These are phyloP conservation scores for Leersia perrieri DNA, from an alignment of 176 grass and related monocot species.

Conservation along the genomic window DNA sequence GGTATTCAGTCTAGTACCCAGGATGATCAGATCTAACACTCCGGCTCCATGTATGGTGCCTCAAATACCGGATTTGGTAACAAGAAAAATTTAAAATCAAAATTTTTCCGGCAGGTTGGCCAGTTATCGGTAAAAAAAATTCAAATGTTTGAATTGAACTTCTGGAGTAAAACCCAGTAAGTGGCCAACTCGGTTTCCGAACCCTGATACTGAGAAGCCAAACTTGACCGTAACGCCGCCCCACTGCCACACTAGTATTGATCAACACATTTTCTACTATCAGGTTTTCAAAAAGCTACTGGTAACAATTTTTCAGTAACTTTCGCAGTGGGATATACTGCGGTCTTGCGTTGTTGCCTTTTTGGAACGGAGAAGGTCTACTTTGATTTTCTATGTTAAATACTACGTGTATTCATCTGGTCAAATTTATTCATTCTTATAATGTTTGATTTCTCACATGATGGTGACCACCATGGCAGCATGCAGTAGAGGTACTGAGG, in stretches of 20 bases:
- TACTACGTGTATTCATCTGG: not conserved
- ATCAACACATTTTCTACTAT: not conserved
- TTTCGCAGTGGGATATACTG: not conserved
- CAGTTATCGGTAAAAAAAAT: too few relatives aligned
- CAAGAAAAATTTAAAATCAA: too few relatives aligned
- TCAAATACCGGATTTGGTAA: too few relatives aligned
- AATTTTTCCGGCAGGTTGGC: too few relatives aligned
- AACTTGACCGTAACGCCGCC: too few relatives aligned
- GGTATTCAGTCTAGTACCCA: too few relatives aligned
- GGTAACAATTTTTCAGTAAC: not conserved
- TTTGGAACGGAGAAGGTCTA: not conserved
- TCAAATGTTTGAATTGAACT: too few relatives aligned
- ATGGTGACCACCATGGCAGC: not conserved
- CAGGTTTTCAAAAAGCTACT: not conserved
- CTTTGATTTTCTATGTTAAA: not conserved
- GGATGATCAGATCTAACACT: too few relatives aligned
- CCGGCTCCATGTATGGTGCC: too few relatives aligned
- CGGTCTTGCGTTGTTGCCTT: not conserved
- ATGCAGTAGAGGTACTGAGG: not conserved
- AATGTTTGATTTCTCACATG: not conserved
- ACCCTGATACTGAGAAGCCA: not conserved
- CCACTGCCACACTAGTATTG: too few relatives aligned
- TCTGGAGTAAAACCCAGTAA: not conserved
- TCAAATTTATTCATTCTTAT: not conserved
- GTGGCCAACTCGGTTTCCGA: not conserved